Conservation (phyloP, 225 moss, liverwort and hornwort species). For the Bryum argenteum region DNA sequence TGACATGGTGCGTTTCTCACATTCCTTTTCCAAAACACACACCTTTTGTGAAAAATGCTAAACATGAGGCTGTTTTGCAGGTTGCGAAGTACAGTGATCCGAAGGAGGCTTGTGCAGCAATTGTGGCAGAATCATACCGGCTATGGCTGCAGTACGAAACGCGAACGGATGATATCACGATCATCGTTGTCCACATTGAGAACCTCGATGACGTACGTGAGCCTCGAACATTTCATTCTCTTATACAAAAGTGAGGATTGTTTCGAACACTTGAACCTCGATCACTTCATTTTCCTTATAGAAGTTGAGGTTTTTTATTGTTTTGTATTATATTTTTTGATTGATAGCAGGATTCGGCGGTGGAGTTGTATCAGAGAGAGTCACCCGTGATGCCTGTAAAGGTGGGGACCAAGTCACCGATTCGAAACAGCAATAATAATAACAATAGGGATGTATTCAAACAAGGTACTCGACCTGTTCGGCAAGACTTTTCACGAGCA, state of each 20-base stretch:
- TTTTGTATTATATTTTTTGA: too few species aligned
- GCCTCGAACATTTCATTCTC: not conserved
- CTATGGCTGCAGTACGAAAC: constrained; percentile 97
- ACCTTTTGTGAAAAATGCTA: too few species aligned
- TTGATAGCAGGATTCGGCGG: constrained; percentile 32
- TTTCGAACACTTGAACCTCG: constrained; percentile 20
- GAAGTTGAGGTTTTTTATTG: too few species aligned
- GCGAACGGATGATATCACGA: constrained; percentile 94
- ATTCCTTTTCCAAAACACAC: too few species aligned
- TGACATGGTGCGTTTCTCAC: constrained; percentile 65
- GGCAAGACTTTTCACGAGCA: constrained; percentile 55
- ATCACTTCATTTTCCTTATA: not conserved
- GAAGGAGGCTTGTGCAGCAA: constrained; percentile 89
- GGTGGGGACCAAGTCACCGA: constrained; percentile 43
- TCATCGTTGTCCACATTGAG: constrained; percentile 84
- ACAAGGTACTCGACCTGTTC: constrained; percentile 33
- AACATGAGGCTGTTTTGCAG: not conserved
- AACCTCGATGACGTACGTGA: constrained; percentile 67
- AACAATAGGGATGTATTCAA: constrained; percentile 35
- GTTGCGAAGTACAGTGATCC: constrained; percentile 78
- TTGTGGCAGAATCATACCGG: constrained; percentile 93
- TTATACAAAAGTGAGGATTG: too few species aligned
- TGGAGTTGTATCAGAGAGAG: constrained; percentile 39
- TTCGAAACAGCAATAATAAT: constrained; percentile 9
- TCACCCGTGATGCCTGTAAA: constrained; percentile 22